phyloP scores from a whole-genome alignment of 2,329 filamentous ascomycete species.

The Fusarium longipes region DNA sequence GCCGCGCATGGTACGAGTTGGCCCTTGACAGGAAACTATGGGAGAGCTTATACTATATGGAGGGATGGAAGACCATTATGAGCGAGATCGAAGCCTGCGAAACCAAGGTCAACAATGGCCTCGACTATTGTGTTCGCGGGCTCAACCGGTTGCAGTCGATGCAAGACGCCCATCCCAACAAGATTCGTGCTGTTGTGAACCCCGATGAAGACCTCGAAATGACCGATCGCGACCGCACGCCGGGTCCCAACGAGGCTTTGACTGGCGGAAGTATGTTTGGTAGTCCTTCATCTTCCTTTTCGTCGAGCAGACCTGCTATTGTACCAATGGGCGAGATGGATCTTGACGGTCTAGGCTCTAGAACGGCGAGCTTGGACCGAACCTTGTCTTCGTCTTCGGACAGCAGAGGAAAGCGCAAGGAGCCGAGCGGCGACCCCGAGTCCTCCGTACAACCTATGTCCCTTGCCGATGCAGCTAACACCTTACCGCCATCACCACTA shows the following conservation, averaged over 20 bases:
- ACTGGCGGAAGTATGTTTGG: constrained; percentile 51
- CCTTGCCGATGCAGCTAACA: constrained; percentile 45
- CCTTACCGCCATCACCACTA: constrained; percentile 58
- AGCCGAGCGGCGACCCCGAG: constrained; percentile 50
- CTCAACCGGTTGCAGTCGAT: constrained; percentile 59
- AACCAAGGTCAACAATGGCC: constrained; percentile 62
- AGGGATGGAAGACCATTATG: constrained; percentile 84
- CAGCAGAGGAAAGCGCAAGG: constrained; percentile 52
- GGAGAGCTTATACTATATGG: constrained; percentile 82
- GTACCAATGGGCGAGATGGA: constrained; percentile 48
- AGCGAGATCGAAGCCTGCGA: constrained; percentile 76
- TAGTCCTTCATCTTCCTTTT: constrained; percentile 49
- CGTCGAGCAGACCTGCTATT: constrained; percentile 43
- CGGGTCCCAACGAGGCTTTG: constrained; percentile 41
- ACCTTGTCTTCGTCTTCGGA: constrained; percentile 46
- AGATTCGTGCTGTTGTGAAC: constrained; percentile 65
- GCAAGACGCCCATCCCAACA: constrained; percentile 62
- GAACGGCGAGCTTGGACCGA: constrained; percentile 49
- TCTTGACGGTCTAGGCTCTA: constrained; percentile 44
- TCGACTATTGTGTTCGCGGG: constrained; percentile 53
- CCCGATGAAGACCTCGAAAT: constrained; percentile 63
- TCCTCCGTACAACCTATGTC: constrained; percentile 48
- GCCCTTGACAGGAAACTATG: constrained; percentile 87
- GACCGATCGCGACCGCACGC: constrained; percentile 53
- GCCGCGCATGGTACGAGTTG: constrained; percentile 82